phyloP scores from a whole-genome alignment of 305 asterid genomes.

The Caryopteris hybrid region DNA sequence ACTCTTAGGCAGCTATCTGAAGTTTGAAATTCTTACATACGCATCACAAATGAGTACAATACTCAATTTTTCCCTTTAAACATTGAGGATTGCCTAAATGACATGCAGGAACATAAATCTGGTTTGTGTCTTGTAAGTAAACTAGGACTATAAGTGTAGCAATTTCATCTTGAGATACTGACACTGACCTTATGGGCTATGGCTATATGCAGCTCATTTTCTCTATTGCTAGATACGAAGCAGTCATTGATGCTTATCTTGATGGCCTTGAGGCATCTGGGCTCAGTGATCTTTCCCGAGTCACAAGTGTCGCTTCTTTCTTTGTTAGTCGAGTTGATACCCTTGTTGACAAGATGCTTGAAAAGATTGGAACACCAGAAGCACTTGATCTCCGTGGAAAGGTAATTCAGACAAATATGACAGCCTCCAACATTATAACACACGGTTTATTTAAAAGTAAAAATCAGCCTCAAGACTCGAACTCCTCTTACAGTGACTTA shows the following conservation, averaged over 20 bases:
- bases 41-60: neutral
- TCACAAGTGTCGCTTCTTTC: conserved; percentile 97
- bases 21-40: neutral
- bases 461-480: no score
- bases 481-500: neutral
- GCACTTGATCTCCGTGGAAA: conserved; percentile 96
- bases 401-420: conserved; percentile 35
- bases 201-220: conserved; percentile 75
- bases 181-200: conserved; percentile 4
- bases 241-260: conserved; percentile 97
- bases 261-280: conserved; percentile 99
- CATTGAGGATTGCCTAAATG: neutral
- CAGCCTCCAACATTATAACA: neutral
- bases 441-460: no score
- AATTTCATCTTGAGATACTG: conserved; percentile 15
- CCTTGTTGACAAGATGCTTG: conserved; percentile 96
- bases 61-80: neutral
- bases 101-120: neutral
- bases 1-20: neutral
- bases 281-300: conserved; percentile 81
- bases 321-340: conserved; percentile 97
- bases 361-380: conserved; percentile 90
- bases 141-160: neutral
- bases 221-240: conserved; percentile 94
- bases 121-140: neutral